These are phyloP conservation scores for Prasinococcaceae sp. DNA, from an alignment of 139 green algal genomes.

Conservation along the genomic window DNA sequence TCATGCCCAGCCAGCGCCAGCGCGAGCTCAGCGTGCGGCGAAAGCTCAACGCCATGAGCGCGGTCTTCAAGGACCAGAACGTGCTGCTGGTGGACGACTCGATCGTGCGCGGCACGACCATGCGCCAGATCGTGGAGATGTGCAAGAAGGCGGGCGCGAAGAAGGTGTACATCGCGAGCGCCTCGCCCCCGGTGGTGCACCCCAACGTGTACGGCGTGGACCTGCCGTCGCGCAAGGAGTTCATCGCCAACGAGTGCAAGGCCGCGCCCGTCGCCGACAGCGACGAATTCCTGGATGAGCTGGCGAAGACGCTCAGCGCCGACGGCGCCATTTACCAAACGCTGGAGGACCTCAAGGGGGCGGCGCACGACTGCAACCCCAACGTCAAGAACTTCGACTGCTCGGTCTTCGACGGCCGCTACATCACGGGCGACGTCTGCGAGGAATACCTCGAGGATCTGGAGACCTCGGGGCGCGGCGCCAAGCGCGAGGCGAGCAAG, in stretches of 20 bases:
- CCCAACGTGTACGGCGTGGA: constrained; percentile 99
- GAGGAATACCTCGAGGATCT: constrained; percentile 60
- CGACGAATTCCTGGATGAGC: too few relatives aligned
- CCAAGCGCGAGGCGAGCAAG: too few relatives aligned
- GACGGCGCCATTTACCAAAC: constrained; percentile 88
- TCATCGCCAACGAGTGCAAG: constrained; percentile 58
- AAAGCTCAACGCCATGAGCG: constrained; percentile 50
- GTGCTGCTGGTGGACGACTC: constrained; percentile 97
- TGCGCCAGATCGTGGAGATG: constrained; percentile 90
- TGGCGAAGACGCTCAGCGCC: constrained; percentile 64
- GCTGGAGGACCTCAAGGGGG: constrained; percentile 57
- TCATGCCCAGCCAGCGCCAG: constrained; percentile 90
- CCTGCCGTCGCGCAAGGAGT: constrained; percentile 84
- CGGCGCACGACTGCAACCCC: constrained; percentile 62
- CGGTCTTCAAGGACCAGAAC: constrained; percentile 49
- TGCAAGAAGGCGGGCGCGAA: constrained; percentile 68
- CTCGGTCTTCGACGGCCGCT: constrained; percentile 83
- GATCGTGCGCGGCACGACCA: constrained; percentile 94
- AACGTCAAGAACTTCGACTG: constrained; percentile 72
- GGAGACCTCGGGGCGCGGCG: constrained; percentile 23
- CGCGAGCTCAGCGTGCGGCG: constrained; percentile 69
- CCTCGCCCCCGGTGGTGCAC: constrained; percentile 77
- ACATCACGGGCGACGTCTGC: constrained; percentile 52
- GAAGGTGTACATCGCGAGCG: constrained; percentile 90
- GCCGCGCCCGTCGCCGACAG: constrained; percentile 55